Base-by-base conservation (phyloP, 495 filamentous ascomycete species). In the Staphylotrichum longicolle region DNA sequence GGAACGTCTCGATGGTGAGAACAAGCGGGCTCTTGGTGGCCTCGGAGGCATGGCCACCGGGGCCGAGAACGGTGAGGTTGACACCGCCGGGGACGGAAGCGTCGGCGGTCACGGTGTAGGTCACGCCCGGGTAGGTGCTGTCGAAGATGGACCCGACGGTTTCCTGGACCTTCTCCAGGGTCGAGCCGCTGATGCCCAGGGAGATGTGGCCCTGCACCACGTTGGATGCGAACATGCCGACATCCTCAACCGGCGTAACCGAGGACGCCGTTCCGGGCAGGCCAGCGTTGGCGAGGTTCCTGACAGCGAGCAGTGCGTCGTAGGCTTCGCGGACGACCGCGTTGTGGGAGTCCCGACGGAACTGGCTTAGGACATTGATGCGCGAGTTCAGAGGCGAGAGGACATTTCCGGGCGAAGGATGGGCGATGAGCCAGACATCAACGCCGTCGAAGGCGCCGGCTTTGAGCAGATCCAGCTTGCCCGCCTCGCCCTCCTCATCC, bases 141-240 rank as follows among this genome's bases (percentile, higher is more conserved):
- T 48, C 46, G 20, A 48, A 27, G 7, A 48, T 48, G n/a, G 46
- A 48, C 1, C 20, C 30, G 20, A 48, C 46, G 3, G 46, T 48
- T 12, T 48, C 20, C 46, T 30, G 46, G 27, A 48, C 46, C 6
- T 20, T 27, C 46, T 48, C 46, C 7, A 48, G 20, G 20, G 46
- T 30, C 7, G 46, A 30, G 2, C 46, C 46, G 20, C 32, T 48
- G 46, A 48, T 48, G 7, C 46, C 46, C 27, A 48, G 46, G 14
- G 46, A 48, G 30, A 48, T 48, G 8, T 48, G 20, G 20, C 46
- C 46, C 27, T 48, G 46, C 46, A 48, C 46, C 7, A 48, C 20
- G 27, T 48, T 48, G 46, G 20, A 48, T n/a, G n/a, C 46, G 32
- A 48, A 48, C 46, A 48, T 48, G 20, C 46, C 46, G 8, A 48